These are phyloP conservation scores for Mycena epipterygia DNA, from an alignment of 768 basidiomycete genomes.

Conservation along the genomic window DNA sequence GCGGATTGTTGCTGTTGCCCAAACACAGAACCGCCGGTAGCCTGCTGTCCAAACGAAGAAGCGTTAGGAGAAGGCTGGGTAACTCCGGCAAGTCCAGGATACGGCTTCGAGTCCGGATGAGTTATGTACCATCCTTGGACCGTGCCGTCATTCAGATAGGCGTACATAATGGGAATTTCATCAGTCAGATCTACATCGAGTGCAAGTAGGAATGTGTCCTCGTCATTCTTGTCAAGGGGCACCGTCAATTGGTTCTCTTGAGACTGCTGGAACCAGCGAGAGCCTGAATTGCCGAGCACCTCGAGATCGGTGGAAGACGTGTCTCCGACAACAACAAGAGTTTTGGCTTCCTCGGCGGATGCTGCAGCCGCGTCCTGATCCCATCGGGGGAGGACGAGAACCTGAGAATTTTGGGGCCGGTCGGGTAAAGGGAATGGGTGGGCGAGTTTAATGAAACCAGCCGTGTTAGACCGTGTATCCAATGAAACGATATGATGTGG, in stretches of 20 bases:
- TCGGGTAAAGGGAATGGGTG: constrained; percentile 58
- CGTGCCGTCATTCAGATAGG: constrained; percentile 85
- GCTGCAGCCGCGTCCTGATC: constrained; percentile 52
- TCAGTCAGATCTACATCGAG: constrained; percentile 77
- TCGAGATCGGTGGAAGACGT: constrained; percentile 62
- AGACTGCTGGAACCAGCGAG: constrained; percentile 63
- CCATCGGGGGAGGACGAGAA: constrained; percentile 60
- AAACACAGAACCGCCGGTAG: constrained; percentile 36
- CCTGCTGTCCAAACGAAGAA: constrained; percentile 24
- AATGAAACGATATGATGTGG: constrained; percentile 60
- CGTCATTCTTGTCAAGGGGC: constrained; percentile 76
- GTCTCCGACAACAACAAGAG: constrained; percentile 62
- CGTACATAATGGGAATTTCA: constrained; percentile 72
- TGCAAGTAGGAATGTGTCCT: constrained; percentile 78
- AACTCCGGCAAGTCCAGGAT: constrained; percentile 65
- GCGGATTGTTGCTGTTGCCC: too few species aligned
- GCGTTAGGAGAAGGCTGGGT: constrained; percentile 30
- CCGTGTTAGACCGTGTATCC: constrained; percentile 57
- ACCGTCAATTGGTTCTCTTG: constrained; percentile 69
- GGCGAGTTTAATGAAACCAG: constrained; percentile 53
- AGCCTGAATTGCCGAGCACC: constrained; percentile 55
- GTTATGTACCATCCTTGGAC: constrained; percentile 81
- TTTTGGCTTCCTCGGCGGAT: constrained; percentile 52
- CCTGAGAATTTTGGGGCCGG: constrained; percentile 55
- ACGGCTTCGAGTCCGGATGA: constrained; percentile 64